Base-by-base conservation (phyloP, 225 moss, liverwort and hornwort genomes). In the Bryoerythrophyllum caledonicum region DNA sequence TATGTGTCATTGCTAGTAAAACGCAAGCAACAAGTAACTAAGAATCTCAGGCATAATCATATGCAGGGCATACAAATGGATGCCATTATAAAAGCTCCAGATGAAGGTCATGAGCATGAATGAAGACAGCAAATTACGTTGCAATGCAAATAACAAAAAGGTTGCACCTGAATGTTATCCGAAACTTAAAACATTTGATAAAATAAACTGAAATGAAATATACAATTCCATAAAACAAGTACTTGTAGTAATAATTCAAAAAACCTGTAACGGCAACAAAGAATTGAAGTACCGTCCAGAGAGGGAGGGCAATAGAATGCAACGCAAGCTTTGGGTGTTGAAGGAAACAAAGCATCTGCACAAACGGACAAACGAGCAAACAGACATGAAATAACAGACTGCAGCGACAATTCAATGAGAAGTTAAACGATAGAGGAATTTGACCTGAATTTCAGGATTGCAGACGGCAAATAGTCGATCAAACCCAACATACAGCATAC, bases 281-380 rank as follows among this genome's bases (percentile, higher is more conserved):
- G 28, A 80, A 21, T 27, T 17, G 20, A 60, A 82, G 58, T 93
- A 95, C 95, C 84, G 90, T 91, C 99, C 95, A 92, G 23, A 99
- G 86, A 26, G 99, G 95, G 53, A 99, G 72, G 30, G 99, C 91
- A 71, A 89, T 88, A 17, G 93, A 87, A 80, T 99, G 84, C 73
- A 99, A 54, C 15, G 93, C 76, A 87, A 85, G 84, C 61, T 89
- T 86, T 25, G 89, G 90, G 67, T 93, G 90, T 79, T 93, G 90
- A 73, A 99, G 85, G 68, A 99, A 99, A 51, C 86, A 89, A 30
- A 99, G 91, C 99, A 99, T 95, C 95, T 99, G 88, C 75, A 91
- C 34, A 21, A 66, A 69, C 32, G 77, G 60, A 66, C 53, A 75
- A 51, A 17, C 26, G 37, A 64, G 9, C 8, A 65, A 65, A 60